Conservation (phyloP, 2,329 filamentous ascomycete species). For the Pestalotiopsis sp. region DNA sequence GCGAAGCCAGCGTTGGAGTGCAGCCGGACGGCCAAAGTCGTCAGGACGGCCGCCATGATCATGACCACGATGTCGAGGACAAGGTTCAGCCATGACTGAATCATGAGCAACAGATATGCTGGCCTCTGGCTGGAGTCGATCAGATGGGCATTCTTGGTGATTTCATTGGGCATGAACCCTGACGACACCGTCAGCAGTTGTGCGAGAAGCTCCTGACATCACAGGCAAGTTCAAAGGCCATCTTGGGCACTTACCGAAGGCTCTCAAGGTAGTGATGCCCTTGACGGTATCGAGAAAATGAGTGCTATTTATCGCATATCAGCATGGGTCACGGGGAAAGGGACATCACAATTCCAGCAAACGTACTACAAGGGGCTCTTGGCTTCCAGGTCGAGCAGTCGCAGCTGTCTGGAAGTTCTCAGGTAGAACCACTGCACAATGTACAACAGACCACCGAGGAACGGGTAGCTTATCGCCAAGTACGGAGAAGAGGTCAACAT, state of each 20-base stretch:
- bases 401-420: slow-evolving; percentile 52
- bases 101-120: slow-evolving; percentile 52
- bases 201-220: slow-evolving; percentile 11
- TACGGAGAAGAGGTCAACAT: slow-evolving; percentile 42
- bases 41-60: slow-evolving; percentile 24
- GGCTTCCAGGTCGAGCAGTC: slow-evolving; percentile 52
- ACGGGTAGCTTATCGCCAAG: slow-evolving; percentile 45
- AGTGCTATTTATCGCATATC: slow-evolving; percentile 19
- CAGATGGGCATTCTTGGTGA: slow-evolving; percentile 43
- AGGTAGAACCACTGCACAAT: slow-evolving; percentile 52
- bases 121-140: slow-evolving; percentile 53
- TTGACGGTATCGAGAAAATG: slow-evolving; percentile 51
- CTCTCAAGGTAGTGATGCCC: slow-evolving; percentile 50
- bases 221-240: not conserved
- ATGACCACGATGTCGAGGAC: slow-evolving; percentile 23
- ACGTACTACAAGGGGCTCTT: slow-evolving; percentile 51
- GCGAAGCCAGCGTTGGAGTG: slow-evolving; percentile 27
- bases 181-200: not conserved
- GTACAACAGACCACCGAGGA: slow-evolving; percentile 42
- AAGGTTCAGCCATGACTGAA: slow-evolving; percentile 41
- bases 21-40: slow-evolving; percentile 24
- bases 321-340: not conserved
- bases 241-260: slow-evolving; percentile 47
- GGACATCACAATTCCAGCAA: not conserved
- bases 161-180: slow-evolving; percentile 44